Conservation (phyloP, 768 basidiomycete genomes). For the Russula dissimulans region DNA sequence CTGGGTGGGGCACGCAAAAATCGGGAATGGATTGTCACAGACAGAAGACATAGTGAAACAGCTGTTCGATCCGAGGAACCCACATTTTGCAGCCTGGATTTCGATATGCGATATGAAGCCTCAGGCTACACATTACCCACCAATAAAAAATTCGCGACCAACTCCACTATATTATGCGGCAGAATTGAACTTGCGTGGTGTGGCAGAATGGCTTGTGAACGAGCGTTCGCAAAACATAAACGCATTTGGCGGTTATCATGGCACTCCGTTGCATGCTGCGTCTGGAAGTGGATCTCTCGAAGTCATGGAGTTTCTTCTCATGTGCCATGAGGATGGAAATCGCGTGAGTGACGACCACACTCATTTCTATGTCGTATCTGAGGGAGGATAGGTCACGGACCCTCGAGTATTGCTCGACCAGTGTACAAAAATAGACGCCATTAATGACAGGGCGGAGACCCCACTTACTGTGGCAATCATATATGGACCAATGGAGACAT, state of each 20-base stretch:
- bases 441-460: neutral
- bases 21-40: neutral
- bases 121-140: neutral
- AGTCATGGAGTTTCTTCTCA: neutral
- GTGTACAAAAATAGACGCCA: no score
- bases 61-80: neutral
- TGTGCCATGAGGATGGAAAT: neutral
- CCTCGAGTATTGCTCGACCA: neutral
- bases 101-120: neutral
- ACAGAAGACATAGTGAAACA: neutral
- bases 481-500: neutral
- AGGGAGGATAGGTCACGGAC: no score
- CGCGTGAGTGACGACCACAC: no score
- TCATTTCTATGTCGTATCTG: no score
- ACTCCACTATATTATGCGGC: neutral
- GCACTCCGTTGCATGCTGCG: neutral
- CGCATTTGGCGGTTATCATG: accelerated
- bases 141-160: no score
- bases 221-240: neutral
- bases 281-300: neutral
- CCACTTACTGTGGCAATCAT: neutral
- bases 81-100: neutral
- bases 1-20: neutral
- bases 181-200: neutral
- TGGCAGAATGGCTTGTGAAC: neutral